Conservation (phyloP, 495 filamentous ascomycete species). For the Hypoxylon trugodes region DNA sequence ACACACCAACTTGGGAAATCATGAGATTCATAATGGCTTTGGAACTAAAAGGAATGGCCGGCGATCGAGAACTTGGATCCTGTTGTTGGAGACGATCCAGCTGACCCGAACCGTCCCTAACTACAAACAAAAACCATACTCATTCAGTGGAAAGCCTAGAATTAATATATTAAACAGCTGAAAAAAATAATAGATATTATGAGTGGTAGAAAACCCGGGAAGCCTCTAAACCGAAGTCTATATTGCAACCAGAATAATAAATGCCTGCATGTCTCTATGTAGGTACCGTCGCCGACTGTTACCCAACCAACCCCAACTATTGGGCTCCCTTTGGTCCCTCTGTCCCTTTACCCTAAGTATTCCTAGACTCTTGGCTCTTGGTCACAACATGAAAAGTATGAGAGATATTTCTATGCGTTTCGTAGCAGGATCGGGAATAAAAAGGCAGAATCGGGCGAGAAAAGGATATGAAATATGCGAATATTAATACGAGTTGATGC, state of each 20-base stretch:
- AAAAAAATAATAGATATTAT: too few relatives aligned
- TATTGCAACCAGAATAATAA: slow-evolving; percentile 5
- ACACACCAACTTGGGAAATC: slow-evolving; percentile 1
- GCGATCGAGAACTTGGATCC: slow-evolving; percentile 11
- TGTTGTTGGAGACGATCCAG: slow-evolving; percentile 1
- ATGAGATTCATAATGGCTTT: slow-evolving; percentile 10
- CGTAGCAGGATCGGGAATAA: too few relatives aligned
- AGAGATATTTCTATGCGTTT: too few relatives aligned
- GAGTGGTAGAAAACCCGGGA: slow-evolving; percentile 5
- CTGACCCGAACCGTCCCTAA: slow-evolving; percentile 9
- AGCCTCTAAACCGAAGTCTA: slow-evolving; percentile 5
- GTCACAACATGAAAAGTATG: background rate
- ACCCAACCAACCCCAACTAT: slow-evolving; percentile 12
- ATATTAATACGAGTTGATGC: slow-evolving; percentile 22
- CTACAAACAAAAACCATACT: too few relatives aligned
- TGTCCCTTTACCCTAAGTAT: slow-evolving; percentile 4
- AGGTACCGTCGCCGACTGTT: slow-evolving; percentile 13
- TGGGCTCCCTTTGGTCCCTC: slow-evolving; percentile 12
- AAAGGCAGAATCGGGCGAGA: too few relatives aligned
- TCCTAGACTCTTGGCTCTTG: slow-evolving; percentile 4
- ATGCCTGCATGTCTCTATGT: background rate
- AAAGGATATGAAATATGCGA: too few relatives aligned
- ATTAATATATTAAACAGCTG: too few relatives aligned
- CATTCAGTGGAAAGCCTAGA: too few relatives aligned
- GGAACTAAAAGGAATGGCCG: slow-evolving; percentile 13